phyloP scores from a whole-genome alignment of 179 eudicot species.

The Patellifolia procumbens region DNA sequence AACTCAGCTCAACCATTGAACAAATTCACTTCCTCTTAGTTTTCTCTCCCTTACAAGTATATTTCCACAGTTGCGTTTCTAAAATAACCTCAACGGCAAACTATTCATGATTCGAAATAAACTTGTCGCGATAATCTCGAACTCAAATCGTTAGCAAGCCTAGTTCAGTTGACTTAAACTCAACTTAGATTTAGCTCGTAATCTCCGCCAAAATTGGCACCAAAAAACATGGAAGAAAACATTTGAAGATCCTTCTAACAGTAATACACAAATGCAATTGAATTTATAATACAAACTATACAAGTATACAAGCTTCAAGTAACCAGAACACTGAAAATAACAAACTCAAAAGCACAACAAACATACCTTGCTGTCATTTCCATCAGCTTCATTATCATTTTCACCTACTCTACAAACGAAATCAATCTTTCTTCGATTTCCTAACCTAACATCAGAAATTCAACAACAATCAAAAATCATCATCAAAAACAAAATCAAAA shows the following conservation, averaged over 20 bases:
- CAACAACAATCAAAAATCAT: not conserved
- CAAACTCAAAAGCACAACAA: not conserved
- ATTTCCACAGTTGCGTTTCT: not conserved
- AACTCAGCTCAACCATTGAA: not conserved
- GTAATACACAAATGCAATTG: not conserved
- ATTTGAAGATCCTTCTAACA: not conserved
- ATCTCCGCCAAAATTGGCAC: not conserved
- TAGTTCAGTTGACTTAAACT: not conserved
- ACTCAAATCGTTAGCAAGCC: not conserved
- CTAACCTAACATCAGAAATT: constrained; percentile 34
- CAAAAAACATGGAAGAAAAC: not conserved
- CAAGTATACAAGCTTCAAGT: too few species aligned
- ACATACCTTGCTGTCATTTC: constrained; percentile 56
- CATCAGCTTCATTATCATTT: constrained; percentile 53
- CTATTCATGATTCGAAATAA: not conserved
- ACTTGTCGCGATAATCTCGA: not conserved
- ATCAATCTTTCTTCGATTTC: constrained; percentile 34
- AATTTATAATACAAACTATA: too few species aligned
- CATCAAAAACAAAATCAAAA: not conserved
- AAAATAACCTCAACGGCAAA: not conserved
- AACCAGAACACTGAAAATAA: not conserved
- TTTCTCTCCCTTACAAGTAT: not conserved
- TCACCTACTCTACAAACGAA: constrained; percentile 59
- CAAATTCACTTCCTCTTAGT: not conserved
- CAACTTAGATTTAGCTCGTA: not conserved